Percentiles rank a stretch among this genome's conserved stretches.
Evolutionary conservation across 2,329 filamentous ascomycete genomes (phyloP).

Genomic region (Phaeosphaeria sp.): DNA sequence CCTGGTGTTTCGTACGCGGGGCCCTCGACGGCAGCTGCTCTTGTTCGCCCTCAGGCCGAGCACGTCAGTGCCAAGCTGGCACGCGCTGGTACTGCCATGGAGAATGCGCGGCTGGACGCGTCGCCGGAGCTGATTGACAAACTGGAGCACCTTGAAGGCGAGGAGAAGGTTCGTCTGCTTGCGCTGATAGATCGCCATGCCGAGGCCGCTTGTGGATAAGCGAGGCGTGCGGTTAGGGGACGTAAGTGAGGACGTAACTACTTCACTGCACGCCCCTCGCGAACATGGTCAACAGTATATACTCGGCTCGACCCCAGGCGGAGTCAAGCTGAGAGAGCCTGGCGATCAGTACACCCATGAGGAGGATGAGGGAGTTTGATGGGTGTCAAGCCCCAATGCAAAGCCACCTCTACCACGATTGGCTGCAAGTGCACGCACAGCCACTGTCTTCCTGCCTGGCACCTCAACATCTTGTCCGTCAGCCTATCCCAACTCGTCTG

Average conservation of each 20-base stretch:
- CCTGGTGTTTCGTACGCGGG: constrained; percentile 28
- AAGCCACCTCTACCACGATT: constrained; percentile 29
- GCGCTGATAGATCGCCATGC: constrained; percentile 40
- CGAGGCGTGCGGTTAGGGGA: constrained; percentile 18
- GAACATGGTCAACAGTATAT: constrained; percentile 27
- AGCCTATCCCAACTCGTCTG: constrained; percentile 26
- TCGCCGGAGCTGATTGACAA: constrained; percentile 48
- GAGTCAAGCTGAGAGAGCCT: constrained; percentile 38
- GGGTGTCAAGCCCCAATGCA: constrained; percentile 15
- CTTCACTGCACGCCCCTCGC: constrained; percentile 15
- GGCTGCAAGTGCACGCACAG: constrained; percentile 18
- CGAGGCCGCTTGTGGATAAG: constrained; percentile 17
- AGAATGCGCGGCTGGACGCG: constrained; percentile 42
- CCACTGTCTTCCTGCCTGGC: constrained; percentile 16
- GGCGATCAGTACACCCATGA: constrained; percentile 23
- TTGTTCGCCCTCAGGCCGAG: constrained; percentile 33
- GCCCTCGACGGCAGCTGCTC: constrained; percentile 36
- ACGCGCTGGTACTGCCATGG: constrained; percentile 23
- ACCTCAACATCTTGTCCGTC: constrained; percentile 15
- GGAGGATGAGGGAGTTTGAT: constrained; percentile 19
- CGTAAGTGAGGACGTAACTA: constrained; percentile 31
- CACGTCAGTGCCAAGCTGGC: constrained; percentile 30
- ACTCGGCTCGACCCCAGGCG: constrained; percentile 24
- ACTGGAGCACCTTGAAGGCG: constrained; percentile 47
- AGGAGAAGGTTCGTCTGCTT: constrained; percentile 43